Evolutionary conservation across 2,329 filamentous ascomycete genomes (phyloP), one percentile per base, ranked within the genome.

Genomic region (Ophiostoma novo-ulmi): DNA sequence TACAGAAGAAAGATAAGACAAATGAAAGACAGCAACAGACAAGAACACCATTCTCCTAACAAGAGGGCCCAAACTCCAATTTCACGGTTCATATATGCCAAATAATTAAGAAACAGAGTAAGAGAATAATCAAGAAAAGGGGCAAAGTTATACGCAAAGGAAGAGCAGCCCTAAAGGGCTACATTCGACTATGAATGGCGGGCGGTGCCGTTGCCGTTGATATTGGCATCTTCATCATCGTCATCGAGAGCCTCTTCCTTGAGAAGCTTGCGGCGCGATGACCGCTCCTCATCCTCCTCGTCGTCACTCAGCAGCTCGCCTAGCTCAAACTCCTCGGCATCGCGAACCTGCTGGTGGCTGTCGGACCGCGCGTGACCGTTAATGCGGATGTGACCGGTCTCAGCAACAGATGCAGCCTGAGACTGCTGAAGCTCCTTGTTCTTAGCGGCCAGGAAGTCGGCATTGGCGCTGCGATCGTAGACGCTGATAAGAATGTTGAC

Each of bases 281-380:
- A 78, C 26, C 78, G 76, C 61, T 83, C 83, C 14, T 86, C 82
- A 5, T 90, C 90, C 69, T 97, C 93, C 1, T 90, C 90, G 69
- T 96, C 93, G 64, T 97, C 94, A 71, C 91, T 95, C 78, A 94
- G 94, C 55, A 99, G 81, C 0, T 92, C 94, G 72, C 95, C 93
- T 0, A 99, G 84, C 80, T 98, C 95, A 78, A 97, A 99, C 75
- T 97, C 93, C 77, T 97, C 91, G 0, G 92, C 94, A 77, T 97
- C 94, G 39, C 87, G 85, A 52, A 94, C 38, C 72, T 87, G 87
- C 72, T 87, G 87, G 13, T 83, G 82, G 35, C 87, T 86, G 63
- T 85, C 84, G 0, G 80, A 78, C 0, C 75, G 76, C 1, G 75
- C 75, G 11, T 78, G 78, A 31, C 80, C 81, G 6, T 81, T 80